Evolutionary conservation across 352 stramenopile species (phyloP).

Genomic region (Globisporangium nunn): DNA sequence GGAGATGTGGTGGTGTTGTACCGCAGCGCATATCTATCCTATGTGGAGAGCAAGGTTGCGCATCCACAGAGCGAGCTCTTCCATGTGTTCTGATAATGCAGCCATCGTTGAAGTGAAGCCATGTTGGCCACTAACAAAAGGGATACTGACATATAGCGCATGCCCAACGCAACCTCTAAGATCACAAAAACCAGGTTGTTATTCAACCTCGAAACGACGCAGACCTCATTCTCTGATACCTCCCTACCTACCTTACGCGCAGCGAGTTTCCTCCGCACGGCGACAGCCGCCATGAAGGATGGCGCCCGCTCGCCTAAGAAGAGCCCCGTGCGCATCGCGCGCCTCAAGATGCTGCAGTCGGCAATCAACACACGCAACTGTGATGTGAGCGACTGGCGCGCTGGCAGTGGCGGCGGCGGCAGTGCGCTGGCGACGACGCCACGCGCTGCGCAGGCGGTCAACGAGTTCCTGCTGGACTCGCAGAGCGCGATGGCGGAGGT

Average conservation of each 20-base stretch:
- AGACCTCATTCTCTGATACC: neutral
- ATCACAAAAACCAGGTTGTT: no score
- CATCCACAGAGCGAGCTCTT: no score
- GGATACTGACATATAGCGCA: no score
- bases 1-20: no score
- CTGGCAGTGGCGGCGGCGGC: neutral
- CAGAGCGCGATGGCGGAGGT: slow-evolving; percentile 48
- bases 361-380: slow-evolving; percentile 78
- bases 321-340: slow-evolving; percentile 63
- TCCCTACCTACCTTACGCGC: neutral
- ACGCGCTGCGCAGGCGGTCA: slow-evolving; percentile 8
- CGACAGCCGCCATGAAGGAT: slow-evolving; percentile 7
- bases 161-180: no score
- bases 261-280: neutral
- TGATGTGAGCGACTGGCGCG: slow-evolving; percentile 40
- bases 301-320: slow-evolving; percentile 42
- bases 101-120: neutral
- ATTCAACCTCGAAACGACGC: no score
- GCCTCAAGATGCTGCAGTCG: slow-evolving; percentile 79
- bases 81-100: neutral
- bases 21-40: no score
- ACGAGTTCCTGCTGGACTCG: slow-evolving; percentile 15
- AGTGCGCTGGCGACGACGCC: slow-evolving; percentile 2
- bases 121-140: neutral
- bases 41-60: no score